Conservation (phyloP, 371 early-diverging fungal species). For the Lichtheimia hyalospora region DNA sequence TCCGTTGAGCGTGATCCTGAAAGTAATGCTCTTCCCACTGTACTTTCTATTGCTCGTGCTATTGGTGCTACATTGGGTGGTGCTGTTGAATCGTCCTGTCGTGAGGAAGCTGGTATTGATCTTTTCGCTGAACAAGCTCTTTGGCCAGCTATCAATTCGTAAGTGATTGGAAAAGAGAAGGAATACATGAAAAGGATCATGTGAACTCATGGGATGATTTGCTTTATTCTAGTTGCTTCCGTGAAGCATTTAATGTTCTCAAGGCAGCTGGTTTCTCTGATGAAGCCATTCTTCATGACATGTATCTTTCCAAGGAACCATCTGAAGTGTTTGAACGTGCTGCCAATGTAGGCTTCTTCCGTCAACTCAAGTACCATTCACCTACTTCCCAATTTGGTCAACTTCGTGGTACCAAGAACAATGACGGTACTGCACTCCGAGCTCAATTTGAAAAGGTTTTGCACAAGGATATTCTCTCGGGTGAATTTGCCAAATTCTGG, state of each 20-base stretch:
- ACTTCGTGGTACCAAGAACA: conserved; percentile 30
- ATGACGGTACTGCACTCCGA: conserved; percentile 14
- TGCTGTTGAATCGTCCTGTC: conserved; percentile 24
- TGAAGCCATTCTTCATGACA: conserved; percentile 28
- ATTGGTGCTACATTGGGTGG: conserved; percentile 29
- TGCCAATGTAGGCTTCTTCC: conserved; percentile 28
- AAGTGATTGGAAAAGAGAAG: neutral
- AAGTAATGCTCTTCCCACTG: conserved; percentile 15
- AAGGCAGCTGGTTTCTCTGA: conserved; percentile 29
- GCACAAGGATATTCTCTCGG: conserved; percentile 29
- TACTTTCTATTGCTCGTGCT: conserved; percentile 16
- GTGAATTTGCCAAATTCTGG: conserved; percentile 29
- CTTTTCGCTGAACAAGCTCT: conserved; percentile 29
- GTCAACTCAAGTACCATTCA: conserved; percentile 28
- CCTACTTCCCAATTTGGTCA: conserved; percentile 31
- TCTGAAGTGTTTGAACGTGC: conserved; percentile 30
- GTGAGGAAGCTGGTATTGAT: conserved; percentile 29
- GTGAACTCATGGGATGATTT: neutral
- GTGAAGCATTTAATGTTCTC: conserved; percentile 23
- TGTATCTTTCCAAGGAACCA: conserved; percentile 30
- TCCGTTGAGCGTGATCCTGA: conserved; percentile 19
- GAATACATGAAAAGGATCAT: too few species aligned
- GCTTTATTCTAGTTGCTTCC: conserved; percentile 12
- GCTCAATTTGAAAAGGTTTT: conserved; percentile 26
- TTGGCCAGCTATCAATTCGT: conserved; percentile 31